These are phyloP conservation scores for Kodamaea plutei DNA, from an alignment of 1,139 yeast species.

Conservation along the genomic window DNA sequence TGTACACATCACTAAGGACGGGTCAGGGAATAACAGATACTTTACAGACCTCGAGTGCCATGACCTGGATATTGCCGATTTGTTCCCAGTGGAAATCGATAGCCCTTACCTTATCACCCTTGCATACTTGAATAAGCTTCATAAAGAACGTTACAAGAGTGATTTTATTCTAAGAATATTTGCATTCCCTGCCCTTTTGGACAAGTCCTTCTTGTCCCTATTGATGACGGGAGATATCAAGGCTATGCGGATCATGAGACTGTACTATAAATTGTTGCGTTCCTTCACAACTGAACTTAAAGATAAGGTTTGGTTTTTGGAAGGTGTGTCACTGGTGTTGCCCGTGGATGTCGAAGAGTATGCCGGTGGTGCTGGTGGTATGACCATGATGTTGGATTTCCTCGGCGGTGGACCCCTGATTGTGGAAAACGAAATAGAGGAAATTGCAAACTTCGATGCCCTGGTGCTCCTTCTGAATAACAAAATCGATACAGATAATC, in stretches of 20 bases:
- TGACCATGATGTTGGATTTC: constrained; percentile 87
- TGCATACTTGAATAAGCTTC: constrained; percentile 80
- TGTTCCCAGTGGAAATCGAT: constrained; percentile 77
- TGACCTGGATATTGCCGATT: constrained; percentile 77
- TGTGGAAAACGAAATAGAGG: constrained; percentile 32
- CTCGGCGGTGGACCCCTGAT: constrained; percentile 67
- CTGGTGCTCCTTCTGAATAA: constrained; percentile 37
- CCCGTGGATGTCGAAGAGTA: constrained; percentile 83
- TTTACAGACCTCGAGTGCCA: constrained; percentile 73
- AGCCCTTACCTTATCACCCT: constrained; percentile 85
- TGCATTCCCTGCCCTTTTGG: constrained; percentile 90
- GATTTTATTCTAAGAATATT: constrained; percentile 85
- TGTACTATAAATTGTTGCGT: constrained; percentile 76
- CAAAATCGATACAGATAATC: constrained; percentile 48
- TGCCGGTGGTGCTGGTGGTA: constrained; percentile 79
- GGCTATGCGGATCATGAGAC: constrained; percentile 86
- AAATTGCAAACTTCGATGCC: constrained; percentile 44
- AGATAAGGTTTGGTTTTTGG: constrained; percentile 89
- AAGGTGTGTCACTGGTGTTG: constrained; percentile 82
- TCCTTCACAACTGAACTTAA: constrained; percentile 83
- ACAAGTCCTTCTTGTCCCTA: constrained; percentile 68
- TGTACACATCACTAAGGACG: constrained; percentile 20
- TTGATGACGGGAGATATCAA: constrained; percentile 80
- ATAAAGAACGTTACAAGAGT: constrained; percentile 75
- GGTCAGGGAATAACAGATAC: constrained; percentile 22